Base-by-base conservation (phyloP, 768 basidiomycete species). In the Lactarius trivialis region DNA sequence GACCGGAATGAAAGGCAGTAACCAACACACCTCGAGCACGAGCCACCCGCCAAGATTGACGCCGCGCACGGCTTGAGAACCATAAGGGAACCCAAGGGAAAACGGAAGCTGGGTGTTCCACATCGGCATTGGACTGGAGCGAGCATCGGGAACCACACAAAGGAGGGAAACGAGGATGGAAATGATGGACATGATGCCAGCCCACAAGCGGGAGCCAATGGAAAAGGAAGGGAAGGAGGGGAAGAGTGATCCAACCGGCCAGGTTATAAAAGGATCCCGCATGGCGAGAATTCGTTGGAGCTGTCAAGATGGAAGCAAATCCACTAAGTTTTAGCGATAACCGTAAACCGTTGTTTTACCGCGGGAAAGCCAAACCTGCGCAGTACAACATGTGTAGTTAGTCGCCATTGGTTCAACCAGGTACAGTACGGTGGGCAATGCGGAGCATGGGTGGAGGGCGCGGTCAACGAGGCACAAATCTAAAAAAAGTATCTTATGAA, bases 1-100 rank as follows among this genome's bases (percentile, higher is more conserved):
- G 21, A 21, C 24, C 33, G 30, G 30, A 30, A 30, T 50, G 50
- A 28, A 17, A 36, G 17, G 19, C 57, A 60, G 64, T 66, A 30
- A 19, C 4, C 19, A 39, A 48, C 76, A 32, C 36, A 79, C 81
- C 76, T 81, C 81, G 28, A 82, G 73, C 8, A 84, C 74, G 41
- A 83, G 79, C 82, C 82, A 83, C 3, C 83, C 82, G 32, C 91
- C 91, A 30, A 93, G 80, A 74, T 89, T 93, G 66, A 93, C 91
- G 60, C 91, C 91, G 14, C 91, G 84, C 53, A 93, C 84, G 68
- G 85, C 87, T 74, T 82, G 64, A 6, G 80, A 78, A 26, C 89
- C 90, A 67, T 92, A 92, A 4, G 88, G 79, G 68, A 91, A 91
- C 55, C 83, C 81, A 24, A 79, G 82, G 33, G 71, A 72, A 61